Conservation (phyloP, 495 filamentous ascomycete genomes). For the Aspergillus kassunensis region DNA sequence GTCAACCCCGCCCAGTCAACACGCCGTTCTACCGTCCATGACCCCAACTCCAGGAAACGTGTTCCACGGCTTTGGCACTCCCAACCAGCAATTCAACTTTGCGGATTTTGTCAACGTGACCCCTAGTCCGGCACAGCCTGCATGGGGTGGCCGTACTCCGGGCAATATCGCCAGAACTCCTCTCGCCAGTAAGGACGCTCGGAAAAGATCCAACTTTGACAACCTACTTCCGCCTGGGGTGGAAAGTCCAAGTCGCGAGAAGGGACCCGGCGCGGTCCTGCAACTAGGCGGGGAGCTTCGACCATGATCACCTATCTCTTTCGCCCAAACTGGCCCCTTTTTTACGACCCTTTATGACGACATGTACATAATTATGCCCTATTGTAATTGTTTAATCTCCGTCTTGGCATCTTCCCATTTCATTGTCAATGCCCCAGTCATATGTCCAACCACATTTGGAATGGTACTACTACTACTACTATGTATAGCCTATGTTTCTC, state of each 20-base stretch:
- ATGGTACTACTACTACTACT: constrained; percentile 5
- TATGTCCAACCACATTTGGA: background rate
- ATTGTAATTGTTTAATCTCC: constrained; percentile 17
- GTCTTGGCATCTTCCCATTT: background rate
- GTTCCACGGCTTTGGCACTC: constrained; percentile 55
- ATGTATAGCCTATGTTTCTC: constrained; percentile 7
- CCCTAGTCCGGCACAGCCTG: constrained; percentile 85
- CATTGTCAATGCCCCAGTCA: background rate
- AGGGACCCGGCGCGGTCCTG: constrained; percentile 32
- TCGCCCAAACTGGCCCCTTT: background rate
- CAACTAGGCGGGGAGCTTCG: constrained; percentile 45
- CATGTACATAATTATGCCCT: constrained; percentile 27
- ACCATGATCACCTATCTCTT: constrained; percentile 18
- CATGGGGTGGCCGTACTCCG: constrained; percentile 62
- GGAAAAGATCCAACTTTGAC: constrained; percentile 67
- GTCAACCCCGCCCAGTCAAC: constrained; percentile 81
- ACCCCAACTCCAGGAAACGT: constrained; percentile 76
- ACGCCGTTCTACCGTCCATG: constrained; percentile 54
- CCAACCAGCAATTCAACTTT: constrained; percentile 79
- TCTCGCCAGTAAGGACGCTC: constrained; percentile 45
- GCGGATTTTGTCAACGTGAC: constrained; percentile 97
- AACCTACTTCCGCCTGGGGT: constrained; percentile 50
- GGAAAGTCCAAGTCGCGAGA: constrained; percentile 33
- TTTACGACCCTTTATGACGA: constrained; percentile 35
- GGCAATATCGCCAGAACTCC: constrained; percentile 57